Conservation (phyloP, 2,329 filamentous ascomycete genomes). For the Fusarium sp. region DNA sequence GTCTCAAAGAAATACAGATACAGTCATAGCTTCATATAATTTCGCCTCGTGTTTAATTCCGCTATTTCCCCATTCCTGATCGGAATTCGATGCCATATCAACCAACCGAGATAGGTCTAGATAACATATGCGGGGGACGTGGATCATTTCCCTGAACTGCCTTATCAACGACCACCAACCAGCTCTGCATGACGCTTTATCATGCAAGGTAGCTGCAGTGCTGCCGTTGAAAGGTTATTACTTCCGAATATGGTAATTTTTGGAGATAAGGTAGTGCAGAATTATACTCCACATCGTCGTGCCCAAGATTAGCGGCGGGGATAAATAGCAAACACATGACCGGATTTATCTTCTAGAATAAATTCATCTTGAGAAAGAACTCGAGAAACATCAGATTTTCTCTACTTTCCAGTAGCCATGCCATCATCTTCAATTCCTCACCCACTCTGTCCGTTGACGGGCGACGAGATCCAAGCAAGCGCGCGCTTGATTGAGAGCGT, state of each 20-base stretch:
- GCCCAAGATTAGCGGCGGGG: not conserved
- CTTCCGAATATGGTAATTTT: slow-evolving; percentile 24
- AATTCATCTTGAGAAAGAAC: not conserved
- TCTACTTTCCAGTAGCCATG: not conserved
- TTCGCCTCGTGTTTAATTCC: not conserved
- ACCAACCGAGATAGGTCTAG: not conserved
- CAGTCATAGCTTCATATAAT: not conserved
- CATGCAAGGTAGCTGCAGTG: slow-evolving; percentile 3
- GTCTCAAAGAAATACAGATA: not conserved
- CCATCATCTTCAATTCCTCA: slow-evolving; percentile 9
- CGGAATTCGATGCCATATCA: not conserved
- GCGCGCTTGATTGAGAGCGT: slow-evolving; percentile 25
- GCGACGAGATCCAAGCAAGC: slow-evolving; percentile 32
- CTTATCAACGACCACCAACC: not conserved
- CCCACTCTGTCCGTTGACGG: slow-evolving; percentile 36
- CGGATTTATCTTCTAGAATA: not conserved
- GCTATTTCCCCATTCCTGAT: not conserved
- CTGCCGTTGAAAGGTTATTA: not conserved
- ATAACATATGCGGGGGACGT: slow-evolving; percentile 28
- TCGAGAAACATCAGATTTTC: rapidly evolving
- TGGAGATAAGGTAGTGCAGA: slow-evolving; percentile 10
- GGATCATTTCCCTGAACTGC: slow-evolving; percentile 37
- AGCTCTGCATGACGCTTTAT: slow-evolving; percentile 6
- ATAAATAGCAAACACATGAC: slow-evolving; percentile 19
- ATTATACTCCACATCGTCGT: slow-evolving; percentile 2